A percentile compares a stretch with the other conserved stretches of the same genome.
These are phyloP conservation scores for Phytophthora pluvialis DNA, from an alignment of 352 stramenopile species.

Conservation along the genomic window DNA sequence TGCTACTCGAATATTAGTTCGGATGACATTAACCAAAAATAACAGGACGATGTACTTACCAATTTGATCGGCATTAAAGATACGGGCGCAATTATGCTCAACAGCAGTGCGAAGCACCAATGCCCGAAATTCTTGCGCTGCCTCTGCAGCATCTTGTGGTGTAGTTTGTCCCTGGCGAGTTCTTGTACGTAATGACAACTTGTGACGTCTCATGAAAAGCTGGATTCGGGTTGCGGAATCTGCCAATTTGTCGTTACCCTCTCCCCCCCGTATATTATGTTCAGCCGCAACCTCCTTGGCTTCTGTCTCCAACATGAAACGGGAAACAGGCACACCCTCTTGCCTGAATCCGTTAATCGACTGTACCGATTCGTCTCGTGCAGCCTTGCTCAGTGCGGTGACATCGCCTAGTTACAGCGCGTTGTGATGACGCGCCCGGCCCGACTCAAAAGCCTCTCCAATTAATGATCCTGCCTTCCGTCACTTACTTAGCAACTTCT, in stretches of 20 bases:
- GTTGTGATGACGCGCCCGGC: slow-evolving; percentile 1
- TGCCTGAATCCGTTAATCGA: slow-evolving; percentile 17
- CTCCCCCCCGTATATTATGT: no score
- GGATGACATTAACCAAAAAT: no score
- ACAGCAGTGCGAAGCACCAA: slow-evolving; percentile 8
- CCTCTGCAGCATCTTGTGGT: slow-evolving; percentile 11
- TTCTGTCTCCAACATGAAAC: slow-evolving; percentile 13
- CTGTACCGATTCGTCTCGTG: slow-evolving; percentile 6
- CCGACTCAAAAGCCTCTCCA: background rate
- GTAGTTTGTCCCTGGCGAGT: slow-evolving; percentile 18
- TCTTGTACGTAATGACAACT: slow-evolving; percentile 11
- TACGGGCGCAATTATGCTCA: slow-evolving; percentile 10
- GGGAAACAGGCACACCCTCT: slow-evolving; percentile 6
- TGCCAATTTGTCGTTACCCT: background rate
- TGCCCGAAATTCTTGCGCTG: background rate
- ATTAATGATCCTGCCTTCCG: background rate
- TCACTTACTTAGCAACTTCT: slow-evolving; percentile 12
- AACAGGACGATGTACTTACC: background rate
- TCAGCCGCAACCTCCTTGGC: slow-evolving; percentile 5
- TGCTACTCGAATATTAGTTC: no score
- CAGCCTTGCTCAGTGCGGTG: background rate
- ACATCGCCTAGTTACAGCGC: background rate
- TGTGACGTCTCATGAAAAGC: slow-evolving; percentile 13
- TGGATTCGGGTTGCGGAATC: slow-evolving; percentile 4
- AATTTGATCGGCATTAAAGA: no score